These are phyloP conservation scores for Rhodotorula glutinis DNA, from an alignment of 1,284 basidiomycete species.

Conservation along the genomic window DNA sequence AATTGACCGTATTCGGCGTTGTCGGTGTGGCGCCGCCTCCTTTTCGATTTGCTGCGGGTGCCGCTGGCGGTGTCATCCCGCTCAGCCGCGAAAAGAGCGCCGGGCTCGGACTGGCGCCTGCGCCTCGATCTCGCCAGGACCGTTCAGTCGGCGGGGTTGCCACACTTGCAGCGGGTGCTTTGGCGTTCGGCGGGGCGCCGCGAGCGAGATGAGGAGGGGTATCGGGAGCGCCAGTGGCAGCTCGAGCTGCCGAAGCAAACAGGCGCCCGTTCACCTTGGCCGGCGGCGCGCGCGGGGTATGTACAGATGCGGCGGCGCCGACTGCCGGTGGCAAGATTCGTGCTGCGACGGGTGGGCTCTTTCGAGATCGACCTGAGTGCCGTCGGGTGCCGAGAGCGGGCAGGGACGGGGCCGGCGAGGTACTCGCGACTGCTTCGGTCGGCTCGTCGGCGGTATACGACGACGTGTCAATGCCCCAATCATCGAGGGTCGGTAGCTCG, in stretches of 20 bases:
- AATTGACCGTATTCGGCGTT: background rate
- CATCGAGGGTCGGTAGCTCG: constrained; percentile 20
- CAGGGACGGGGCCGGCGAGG: background rate
- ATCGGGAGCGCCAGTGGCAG: background rate
- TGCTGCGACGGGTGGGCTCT: no score
- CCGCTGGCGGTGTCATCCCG: background rate
- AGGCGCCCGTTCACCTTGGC: background rate
- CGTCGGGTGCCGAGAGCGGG: background rate
- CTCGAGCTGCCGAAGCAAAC: constrained; percentile 7
- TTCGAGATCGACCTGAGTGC: no score
- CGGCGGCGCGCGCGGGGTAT: background rate
- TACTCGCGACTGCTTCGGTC: background rate
- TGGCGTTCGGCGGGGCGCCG: background rate
- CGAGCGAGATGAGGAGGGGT: constrained; percentile 6
- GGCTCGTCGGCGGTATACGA: background rate
- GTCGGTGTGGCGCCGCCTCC: background rate
- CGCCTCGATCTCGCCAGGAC: background rate
- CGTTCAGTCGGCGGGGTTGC: no score
- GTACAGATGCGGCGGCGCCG: background rate
- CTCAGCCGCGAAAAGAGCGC: constrained; percentile 5
- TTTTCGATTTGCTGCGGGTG: background rate
- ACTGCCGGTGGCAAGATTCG: no score
- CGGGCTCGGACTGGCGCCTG: background rate
- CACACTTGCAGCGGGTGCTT: background rate
- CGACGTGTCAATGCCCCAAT: constrained; percentile 17